These are phyloP conservation scores for Lactifluus volemus DNA, from an alignment of 768 basidiomycete species.

Conservation along the genomic window DNA sequence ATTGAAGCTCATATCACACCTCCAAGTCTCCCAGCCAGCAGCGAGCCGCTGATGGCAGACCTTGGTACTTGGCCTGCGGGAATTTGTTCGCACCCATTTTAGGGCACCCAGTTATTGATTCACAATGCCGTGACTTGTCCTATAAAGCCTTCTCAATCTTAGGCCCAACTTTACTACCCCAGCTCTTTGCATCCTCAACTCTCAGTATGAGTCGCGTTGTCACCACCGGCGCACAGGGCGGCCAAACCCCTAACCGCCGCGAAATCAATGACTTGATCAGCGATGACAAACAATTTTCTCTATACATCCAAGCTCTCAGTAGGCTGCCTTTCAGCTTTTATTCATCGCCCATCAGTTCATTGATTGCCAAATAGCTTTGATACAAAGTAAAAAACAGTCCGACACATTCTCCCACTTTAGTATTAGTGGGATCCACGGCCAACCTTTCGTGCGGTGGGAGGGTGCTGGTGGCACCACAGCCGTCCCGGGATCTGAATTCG, in stretches of 20 bases:
- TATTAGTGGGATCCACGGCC: constrained; percentile 46
- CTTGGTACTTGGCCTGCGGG: no score
- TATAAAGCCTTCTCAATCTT: background rate
- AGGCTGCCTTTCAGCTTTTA: constrained; percentile 16
- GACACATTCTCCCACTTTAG: constrained; percentile 34
- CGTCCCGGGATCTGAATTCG: constrained; percentile 23
- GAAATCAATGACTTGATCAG: constrained; percentile 26
- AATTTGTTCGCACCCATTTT: no score
- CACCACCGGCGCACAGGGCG: constrained; percentile 10
- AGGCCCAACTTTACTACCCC: background rate
- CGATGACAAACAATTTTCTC: constrained; percentile 37
- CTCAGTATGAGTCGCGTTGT: constrained; percentile 12
- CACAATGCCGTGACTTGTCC: no score
- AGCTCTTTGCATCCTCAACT: background rate
- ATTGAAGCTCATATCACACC: no score
- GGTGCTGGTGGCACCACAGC: constrained; percentile 27
- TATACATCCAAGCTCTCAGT: constrained; percentile 45
- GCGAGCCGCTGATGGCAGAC: no score
- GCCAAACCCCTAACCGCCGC: constrained; percentile 11
- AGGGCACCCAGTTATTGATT: no score
- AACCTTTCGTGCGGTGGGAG: constrained; percentile 39
- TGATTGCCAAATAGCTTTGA: constrained; percentile 22
- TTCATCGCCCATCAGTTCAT: background rate
- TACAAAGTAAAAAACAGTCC: constrained; percentile 26
- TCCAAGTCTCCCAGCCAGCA: no score